These are phyloP conservation scores for Suhomyces panamericanus DNA, from an alignment of 1,139 yeast species.

Conservation along the genomic window DNA sequence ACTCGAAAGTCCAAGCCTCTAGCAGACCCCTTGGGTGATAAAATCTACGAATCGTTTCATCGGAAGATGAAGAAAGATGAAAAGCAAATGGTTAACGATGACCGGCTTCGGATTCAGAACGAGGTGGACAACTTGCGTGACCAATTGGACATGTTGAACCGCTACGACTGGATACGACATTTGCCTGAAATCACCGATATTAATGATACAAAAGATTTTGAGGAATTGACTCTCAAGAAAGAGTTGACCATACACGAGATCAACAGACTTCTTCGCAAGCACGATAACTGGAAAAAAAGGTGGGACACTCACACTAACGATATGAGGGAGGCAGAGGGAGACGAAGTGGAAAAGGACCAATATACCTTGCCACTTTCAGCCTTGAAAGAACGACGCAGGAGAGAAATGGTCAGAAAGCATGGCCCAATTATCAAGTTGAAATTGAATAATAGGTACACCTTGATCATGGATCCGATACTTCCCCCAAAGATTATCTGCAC, in stretches of 20 bases:
- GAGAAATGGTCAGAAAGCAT: constrained; percentile 20
- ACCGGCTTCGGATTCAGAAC: constrained; percentile 47
- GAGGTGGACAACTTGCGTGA: constrained; percentile 53
- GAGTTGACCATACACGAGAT: constrained; percentile 54
- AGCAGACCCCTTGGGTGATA: constrained; percentile 48
- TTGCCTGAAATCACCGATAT: constrained; percentile 57
- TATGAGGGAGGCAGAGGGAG: constrained; percentile 22
- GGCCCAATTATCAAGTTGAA: constrained; percentile 31
- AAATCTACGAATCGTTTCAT: constrained; percentile 51
- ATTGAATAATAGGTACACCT: constrained; percentile 30
- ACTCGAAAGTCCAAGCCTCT: constrained; percentile 16
- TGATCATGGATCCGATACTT: constrained; percentile 33
- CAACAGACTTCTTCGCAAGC: constrained; percentile 45
- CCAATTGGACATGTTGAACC: constrained; percentile 47
- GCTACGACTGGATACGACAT: constrained; percentile 56
- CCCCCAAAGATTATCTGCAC: constrained; percentile 26
- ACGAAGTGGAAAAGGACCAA: constrained; percentile 21
- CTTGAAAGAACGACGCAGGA: constrained; percentile 21
- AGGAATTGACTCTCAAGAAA: constrained; percentile 53
- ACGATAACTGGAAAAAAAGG: constrained; percentile 44
- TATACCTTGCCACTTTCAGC: constrained; percentile 22
- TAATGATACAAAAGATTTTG: constrained; percentile 42
- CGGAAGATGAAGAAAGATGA: constrained; percentile 68
- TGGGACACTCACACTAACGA: constrained; percentile 29
- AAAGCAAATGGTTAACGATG: constrained; percentile 58